These are phyloP conservation scores for Eucalyptus marginata DNA, from an alignment of 345 rosid genomes.

Conservation along the genomic window DNA sequence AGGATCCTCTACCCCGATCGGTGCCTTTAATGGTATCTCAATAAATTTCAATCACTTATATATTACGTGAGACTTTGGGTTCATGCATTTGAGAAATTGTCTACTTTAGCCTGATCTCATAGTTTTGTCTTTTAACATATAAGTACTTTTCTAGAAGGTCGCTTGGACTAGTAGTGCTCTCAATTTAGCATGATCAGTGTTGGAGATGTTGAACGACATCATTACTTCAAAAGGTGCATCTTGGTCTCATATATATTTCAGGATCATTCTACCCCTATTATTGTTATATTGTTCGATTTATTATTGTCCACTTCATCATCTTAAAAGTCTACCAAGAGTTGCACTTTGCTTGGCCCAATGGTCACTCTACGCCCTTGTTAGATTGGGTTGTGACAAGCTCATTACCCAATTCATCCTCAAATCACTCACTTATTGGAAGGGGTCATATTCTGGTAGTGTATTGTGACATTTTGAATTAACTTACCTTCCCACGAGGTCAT, in stretches of 20 bases:
- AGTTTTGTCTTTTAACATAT: not conserved
- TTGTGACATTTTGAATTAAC: not conserved
- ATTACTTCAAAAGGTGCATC: not conserved
- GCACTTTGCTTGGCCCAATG: not conserved
- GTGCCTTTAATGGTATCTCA: not conserved
- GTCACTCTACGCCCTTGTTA: not conserved
- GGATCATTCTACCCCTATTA: not conserved
- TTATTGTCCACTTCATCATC: not conserved
- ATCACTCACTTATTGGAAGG: not conserved
- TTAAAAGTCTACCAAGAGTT: not conserved
- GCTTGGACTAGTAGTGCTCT: not conserved
- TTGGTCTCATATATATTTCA: not conserved
- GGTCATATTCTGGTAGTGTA: accelerated
- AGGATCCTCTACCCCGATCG: not conserved
- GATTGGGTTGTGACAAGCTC: not conserved
- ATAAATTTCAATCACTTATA: not conserved
- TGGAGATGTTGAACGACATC: not conserved
- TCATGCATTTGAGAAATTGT: not conserved
- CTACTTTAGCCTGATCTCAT: not conserved
- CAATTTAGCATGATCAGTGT: not conserved
- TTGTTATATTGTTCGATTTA: too few relatives aligned
- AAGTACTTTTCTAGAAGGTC: not conserved
- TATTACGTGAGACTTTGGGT: not conserved
- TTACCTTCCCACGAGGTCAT: not conserved
- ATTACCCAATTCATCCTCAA: not conserved